Evolutionary conservation across 805 yeast genomes (phyloP), one percentile per base, ranked within the genome.

Genomic region (Metschnikowia chrysomelidarum): DNA sequence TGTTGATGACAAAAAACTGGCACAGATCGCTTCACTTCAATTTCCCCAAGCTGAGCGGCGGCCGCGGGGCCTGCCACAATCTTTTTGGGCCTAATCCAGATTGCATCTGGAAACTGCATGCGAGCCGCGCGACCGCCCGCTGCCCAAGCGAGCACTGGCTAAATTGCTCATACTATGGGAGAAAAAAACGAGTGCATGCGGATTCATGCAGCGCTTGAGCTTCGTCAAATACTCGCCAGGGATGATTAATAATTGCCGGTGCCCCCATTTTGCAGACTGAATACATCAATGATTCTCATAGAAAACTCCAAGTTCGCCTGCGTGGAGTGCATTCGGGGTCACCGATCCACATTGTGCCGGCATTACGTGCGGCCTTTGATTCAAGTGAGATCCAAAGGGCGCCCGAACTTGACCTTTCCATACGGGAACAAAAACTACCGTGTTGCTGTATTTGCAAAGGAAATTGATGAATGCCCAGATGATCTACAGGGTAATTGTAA

Each of bases 271-370:
- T 18, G 16, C n/a, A 6, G 14, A 18, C 24, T 17, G 18, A 14
- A 10, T 11, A n/a, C 34, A 18, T 19, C 25, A 35, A 87, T 87
- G 95, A 84, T 87, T 34, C 62, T 85, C 34, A 84, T 82, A 50
- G 84, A 83, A 45, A 84, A 83, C 19, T 82, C 76, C 49, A 83
- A 88, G 51, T 83, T 84, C 56, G 85, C 95, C 3, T 87, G 96
- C 59, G 75, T 76, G 36, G 82, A 81, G 51, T 91, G 98, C 54
- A 87, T 93, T 16, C 68, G 96, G 27, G 98, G 98, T 12, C 98
- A 91, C 54, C 64, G 98, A 25, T 85, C 96, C 1, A 79, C 91
- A 1, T 78, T 82, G 36, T 91, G 98, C 59, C 76, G 76, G 35
- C 98, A 91, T 59, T 76, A 83, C 19, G 69, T 75, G 34, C 70